Base-by-base conservation (phyloP, 371 early-diverging fungal species). In the Rhizopus delemar region DNA sequence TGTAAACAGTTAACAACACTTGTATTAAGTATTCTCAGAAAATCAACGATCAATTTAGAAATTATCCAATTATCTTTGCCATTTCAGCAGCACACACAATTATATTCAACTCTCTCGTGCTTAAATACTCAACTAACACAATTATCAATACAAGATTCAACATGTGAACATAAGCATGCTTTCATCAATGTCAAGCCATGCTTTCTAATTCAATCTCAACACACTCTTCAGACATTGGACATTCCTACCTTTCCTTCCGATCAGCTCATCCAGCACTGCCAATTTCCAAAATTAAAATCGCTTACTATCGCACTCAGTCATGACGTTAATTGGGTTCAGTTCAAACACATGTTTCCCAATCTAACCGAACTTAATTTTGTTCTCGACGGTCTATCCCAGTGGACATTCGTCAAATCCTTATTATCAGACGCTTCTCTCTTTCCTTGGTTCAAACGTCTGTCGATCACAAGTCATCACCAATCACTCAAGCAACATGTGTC, bases 381-480 rank as follows among this genome's bases (percentile, higher is more conserved):
- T 36, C 13, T 74, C 2, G 28, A 39, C 9, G 33, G 52, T 52
- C 50, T 52, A 28, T 31, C 46, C 9, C 33, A 64, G 15, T 5
- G 61, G 33, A 39, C 57, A 4, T 16, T 56, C 7, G 62, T 74
- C 32, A 60, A 56, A 45, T 63, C 66, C 3, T 60, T 74, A n/a
- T 57, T 74, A 22, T 51, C 68, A 3, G 56, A 70, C 48, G 36
- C 55, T 11, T 49, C 34, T 4, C 22, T 68, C 16, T 74, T 71
- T 57, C 75, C 75, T 34, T 74, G 75, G 75, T 63, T 74, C 4
- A 64, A 66, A 39, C 45, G 63, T 22, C 22, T 74, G 13, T 56
- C 62, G 3, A 54, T 68, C 41, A 51, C 58, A 13, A 66, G 71
- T 48, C 54, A 22, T 8, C 66, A 68, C 28, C 60, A 22, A 22